These are phyloP conservation scores for Danielozyma ontarioensis DNA, from an alignment of 805 yeast species.

Conservation along the genomic window DNA sequence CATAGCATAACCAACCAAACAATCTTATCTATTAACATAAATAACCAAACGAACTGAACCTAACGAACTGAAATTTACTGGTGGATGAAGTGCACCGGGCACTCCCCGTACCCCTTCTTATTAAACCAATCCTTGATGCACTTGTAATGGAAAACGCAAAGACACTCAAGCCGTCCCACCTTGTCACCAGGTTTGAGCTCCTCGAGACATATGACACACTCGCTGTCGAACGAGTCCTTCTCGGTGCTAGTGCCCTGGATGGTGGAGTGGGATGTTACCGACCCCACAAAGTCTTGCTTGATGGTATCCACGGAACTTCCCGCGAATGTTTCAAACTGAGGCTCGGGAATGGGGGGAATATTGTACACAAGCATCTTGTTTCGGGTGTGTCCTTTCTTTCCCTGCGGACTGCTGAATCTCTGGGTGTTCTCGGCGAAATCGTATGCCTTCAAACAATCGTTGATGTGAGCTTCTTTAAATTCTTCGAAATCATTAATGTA, in stretches of 20 bases:
- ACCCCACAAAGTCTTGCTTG: slow-evolving; percentile 11
- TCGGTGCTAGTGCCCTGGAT: slow-evolving; percentile 10
- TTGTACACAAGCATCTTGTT: slow-evolving; percentile 86
- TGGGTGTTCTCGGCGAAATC: slow-evolving; percentile 57
- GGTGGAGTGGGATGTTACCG: slow-evolving; percentile 16
- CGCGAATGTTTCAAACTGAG: slow-evolving; percentile 29
- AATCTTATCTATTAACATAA: too few relatives aligned
- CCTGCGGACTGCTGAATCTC: slow-evolving; percentile 31
- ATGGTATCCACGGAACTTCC: slow-evolving; percentile 13
- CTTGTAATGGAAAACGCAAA: slow-evolving; percentile 87
- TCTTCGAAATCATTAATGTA: slow-evolving; percentile 24
- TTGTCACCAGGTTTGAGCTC: slow-evolving; percentile 80
- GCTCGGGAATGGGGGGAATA: slow-evolving; percentile 43
- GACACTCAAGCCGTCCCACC: slow-evolving; percentile 88
- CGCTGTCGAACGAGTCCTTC: slow-evolving; percentile 41
- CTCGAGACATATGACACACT: slow-evolving; percentile 93
- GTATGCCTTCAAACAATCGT: slow-evolving; percentile 65
- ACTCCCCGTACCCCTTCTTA: slow-evolving; percentile 76
- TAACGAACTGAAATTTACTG: too few relatives aligned
- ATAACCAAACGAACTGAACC: too few relatives aligned
- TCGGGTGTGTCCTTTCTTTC: slow-evolving; percentile 23
- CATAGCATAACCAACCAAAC: too few relatives aligned
- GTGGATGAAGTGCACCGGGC: slow-evolving; percentile 69
- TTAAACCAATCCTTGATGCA: slow-evolving; percentile 92
- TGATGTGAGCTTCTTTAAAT: slow-evolving; percentile 62